These are phyloP conservation scores for Taphrina wiesneri DNA, from an alignment of 1,139 yeast genomes.

Conservation along the genomic window DNA sequence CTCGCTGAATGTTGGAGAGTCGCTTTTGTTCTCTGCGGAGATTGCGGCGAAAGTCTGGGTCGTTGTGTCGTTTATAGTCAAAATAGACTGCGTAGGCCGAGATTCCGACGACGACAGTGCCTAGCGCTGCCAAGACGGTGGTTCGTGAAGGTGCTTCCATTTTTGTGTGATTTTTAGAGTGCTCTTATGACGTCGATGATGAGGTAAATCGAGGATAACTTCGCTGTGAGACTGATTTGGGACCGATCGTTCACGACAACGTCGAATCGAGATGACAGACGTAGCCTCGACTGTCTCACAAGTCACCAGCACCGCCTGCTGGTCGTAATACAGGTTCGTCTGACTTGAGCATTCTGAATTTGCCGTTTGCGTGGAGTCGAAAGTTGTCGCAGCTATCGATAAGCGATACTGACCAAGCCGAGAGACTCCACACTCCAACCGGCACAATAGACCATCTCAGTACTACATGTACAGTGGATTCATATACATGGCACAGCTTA, in stretches of 20 bases:
- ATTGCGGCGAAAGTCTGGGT: slow-evolving; percentile 67
- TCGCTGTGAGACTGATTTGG: too few relatives aligned
- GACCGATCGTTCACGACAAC: too few relatives aligned
- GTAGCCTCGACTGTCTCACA: too few relatives aligned
- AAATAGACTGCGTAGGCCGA: slow-evolving; percentile 71
- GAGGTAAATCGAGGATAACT: too few relatives aligned
- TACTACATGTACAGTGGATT: not conserved
- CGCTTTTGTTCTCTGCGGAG: slow-evolving; percentile 51
- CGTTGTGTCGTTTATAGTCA: slow-evolving; percentile 86
- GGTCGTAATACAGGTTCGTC: not conserved
- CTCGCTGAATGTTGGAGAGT: slow-evolving; percentile 49
- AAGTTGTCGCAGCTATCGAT: not conserved
- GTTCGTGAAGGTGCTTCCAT: slow-evolving; percentile 30
- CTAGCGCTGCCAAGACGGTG: slow-evolving; percentile 15
- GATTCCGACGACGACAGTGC: slow-evolving; percentile 51
- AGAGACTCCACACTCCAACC: not conserved
- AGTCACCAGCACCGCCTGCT: too few relatives aligned
- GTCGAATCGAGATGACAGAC: too few relatives aligned
- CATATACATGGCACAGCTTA: too few relatives aligned
- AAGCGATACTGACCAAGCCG: not conserved
- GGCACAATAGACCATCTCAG: not conserved
- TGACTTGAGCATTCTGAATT: not conserved
- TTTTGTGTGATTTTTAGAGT: not conserved
- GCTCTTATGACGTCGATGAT: not conserved
- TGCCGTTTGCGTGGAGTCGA: not conserved